Evolutionary conservation across 2,329 filamentous ascomycete genomes (phyloP), one percentile per base, ranked within the genome.

Genomic region (Fusarium anthophilum): DNA sequence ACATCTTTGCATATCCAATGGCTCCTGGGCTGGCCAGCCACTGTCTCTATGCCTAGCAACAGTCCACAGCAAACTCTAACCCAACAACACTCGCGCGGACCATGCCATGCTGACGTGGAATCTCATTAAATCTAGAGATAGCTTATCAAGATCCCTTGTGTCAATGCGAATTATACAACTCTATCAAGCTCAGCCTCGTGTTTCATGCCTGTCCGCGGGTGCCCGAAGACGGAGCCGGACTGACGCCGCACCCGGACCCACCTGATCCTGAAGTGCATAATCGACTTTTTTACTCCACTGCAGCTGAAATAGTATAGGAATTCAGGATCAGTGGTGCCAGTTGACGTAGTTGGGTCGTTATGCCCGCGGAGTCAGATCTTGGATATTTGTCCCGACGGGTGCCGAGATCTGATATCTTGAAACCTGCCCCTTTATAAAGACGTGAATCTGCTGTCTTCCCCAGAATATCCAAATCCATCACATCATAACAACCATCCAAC

Each of bases 261-360:
- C 66, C 26, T 20, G n/a, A n/a, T 32, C 37, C 43, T 35, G 28
- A 26, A 43, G 30, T 51, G 32, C 18, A 37, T n/a, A 32, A 37
- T 47, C 54, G 17, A 35, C 22, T 22, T n/a, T 43, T 69, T 22
- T 43, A 5, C 58, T 70, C 66, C 67, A 70, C 59, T n/a, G 17
- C 28, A 53, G 38, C 53, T 35, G 26, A 47, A 53, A 56, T 44
- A 15, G 39, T n/a, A 63, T 62, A 44, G 32, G 13, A 26, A 56
- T 51, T 45, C 22, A 30, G 26, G 56, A 57, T 28, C 22, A 43
- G 50, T 67, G 35, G 61, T 44, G 45, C 48, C 43, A 62, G 41
- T 67, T 56, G 66, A 69, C 66, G 65, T 57, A 62, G 63, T 39
- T 35, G n/a, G 26, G 26, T 41, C 20, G 51, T 20, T 45, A n/a